Conservation (phyloP, 2,329 filamentous ascomycete genomes). For the Fusarium mexicanum region DNA sequence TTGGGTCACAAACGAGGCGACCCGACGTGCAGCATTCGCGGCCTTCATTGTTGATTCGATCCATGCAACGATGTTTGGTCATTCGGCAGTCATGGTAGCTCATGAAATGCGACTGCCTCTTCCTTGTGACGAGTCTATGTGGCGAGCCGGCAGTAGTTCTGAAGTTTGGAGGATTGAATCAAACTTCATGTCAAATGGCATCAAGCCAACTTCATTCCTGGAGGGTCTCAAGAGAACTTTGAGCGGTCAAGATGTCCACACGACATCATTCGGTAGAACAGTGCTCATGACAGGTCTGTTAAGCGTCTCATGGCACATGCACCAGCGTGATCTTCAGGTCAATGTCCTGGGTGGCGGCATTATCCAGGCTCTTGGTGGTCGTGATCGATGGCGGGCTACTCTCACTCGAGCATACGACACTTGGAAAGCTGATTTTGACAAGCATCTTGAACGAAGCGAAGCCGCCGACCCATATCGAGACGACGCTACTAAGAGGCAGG, state of each 20-base stretch:
- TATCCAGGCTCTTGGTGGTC: slow-evolving; percentile 80
- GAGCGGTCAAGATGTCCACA: slow-evolving; percentile 84
- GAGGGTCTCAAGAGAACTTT: slow-evolving; percentile 91
- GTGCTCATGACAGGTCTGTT: slow-evolving; percentile 94
- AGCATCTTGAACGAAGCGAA: slow-evolving; percentile 73
- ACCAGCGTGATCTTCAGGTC: slow-evolving; percentile 92
- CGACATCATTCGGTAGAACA: slow-evolving; percentile 91
- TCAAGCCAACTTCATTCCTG: slow-evolving; percentile 87
- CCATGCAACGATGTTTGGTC: slow-evolving; percentile 97
- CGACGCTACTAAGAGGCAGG: slow-evolving; percentile 69
- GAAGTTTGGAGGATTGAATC: slow-evolving; percentile 88
- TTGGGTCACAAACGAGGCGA: slow-evolving; percentile 96
- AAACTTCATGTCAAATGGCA: slow-evolving; percentile 80
- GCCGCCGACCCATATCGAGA: slow-evolving; percentile 64
- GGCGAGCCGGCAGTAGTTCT: slow-evolving; percentile 87
- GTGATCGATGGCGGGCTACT: slow-evolving; percentile 89
- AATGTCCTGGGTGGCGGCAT: slow-evolving; percentile 81
- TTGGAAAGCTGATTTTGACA: slow-evolving; percentile 93
- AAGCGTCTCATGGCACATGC: slow-evolving; percentile 97
- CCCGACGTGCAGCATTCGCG: slow-evolving; percentile 87
- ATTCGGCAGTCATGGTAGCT: slow-evolving; percentile 95
- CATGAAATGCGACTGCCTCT: slow-evolving; percentile 93
- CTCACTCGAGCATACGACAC: slow-evolving; percentile 90
- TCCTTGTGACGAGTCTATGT: slow-evolving; percentile 91
- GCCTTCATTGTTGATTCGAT: slow-evolving; percentile 96